Percentiles rank a stretch among this genome's conserved stretches.
These are phyloP conservation scores for Nicotiana tomentosiformis DNA, from an alignment of 257 asterid genomes.

Conservation along the genomic window DNA sequence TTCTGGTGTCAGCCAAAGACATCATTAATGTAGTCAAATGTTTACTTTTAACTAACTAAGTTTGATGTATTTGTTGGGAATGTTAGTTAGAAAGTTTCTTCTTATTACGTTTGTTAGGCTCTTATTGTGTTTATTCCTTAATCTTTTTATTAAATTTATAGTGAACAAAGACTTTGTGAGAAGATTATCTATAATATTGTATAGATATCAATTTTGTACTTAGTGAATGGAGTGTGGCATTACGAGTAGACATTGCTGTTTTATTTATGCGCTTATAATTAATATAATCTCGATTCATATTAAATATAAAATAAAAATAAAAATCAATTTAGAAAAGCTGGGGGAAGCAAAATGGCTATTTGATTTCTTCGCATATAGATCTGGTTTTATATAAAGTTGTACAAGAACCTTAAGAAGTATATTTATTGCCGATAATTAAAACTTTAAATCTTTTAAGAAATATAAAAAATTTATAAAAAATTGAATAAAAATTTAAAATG, in stretches of 20 bases:
- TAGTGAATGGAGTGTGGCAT: background rate
- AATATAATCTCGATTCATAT: background rate
- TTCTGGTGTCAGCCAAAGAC: background rate
- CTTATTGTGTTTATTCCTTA: background rate
- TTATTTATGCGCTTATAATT: background rate
- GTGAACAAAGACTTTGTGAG: background rate
- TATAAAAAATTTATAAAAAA: no score
- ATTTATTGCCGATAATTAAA: no score
- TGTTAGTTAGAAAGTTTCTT: background rate
- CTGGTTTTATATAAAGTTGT: no score
- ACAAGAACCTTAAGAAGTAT: no score
- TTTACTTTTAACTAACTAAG: background rate
- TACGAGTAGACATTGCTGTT: background rate
- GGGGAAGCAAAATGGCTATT: background rate
- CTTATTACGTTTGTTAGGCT: background rate
- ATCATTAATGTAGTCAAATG: background rate
- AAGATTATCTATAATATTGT: no score
- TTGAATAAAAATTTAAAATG: background rate
- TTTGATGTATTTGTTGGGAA: no score
- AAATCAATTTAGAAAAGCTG: background rate
- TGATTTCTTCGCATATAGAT: background rate
- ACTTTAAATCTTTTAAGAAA: no score
- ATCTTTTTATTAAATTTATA: background rate
- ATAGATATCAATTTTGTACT: no score
- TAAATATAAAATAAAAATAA: background rate